Base-by-base conservation (phyloP, 1,284 basidiomycete genomes). In the Irpex sp. region DNA sequence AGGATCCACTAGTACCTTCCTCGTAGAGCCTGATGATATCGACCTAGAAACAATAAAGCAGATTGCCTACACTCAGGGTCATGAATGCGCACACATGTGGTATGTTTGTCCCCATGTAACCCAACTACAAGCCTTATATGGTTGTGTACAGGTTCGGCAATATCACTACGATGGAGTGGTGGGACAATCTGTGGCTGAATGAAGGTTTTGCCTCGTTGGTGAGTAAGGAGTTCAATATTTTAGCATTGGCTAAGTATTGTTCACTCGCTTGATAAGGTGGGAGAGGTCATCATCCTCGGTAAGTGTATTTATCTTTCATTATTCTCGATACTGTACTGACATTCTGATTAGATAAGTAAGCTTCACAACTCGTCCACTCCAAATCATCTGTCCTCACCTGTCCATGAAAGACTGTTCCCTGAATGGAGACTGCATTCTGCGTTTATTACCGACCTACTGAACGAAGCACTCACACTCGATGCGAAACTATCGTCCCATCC, bases 111-210 rank as follows among this genome's bases (percentile, higher is more conserved):
- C 26, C 26, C 26, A 26, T 26, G 26, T 26, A 26, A 26, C 26
- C 26, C 26, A 26, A 26, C 26, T 26, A 26, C 26, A 26, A 26
- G 26, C 26, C 26, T 26, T 26, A 26, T 26, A 26, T 26, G 26
- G 26, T 26, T 26, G 26, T 47, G 38, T 13, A 70, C 72, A 78
- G 91, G 91, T 96, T 96, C 72, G 93, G 94, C 57, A 90, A 96
- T 75, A 93, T 96, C 70, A 91, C 92, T 13, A 97, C 94, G 1
- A 95, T 96, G 91, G 86, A 87, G 70, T 97, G 94, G 94, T 97
- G 95, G 94, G 91, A 94, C 69, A 91, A 93, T 75, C 81, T 95
- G 55, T 95, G 90, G 74, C 80, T 96, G 71, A 94, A 94, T 67
- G 89, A 92, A 83, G 88, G 87, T 19, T 98, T 98, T 74, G 96